Evolutionary conservation across 2,329 filamentous ascomycete genomes (phyloP).

Genomic region (Pestalotiopsis fici): DNA sequence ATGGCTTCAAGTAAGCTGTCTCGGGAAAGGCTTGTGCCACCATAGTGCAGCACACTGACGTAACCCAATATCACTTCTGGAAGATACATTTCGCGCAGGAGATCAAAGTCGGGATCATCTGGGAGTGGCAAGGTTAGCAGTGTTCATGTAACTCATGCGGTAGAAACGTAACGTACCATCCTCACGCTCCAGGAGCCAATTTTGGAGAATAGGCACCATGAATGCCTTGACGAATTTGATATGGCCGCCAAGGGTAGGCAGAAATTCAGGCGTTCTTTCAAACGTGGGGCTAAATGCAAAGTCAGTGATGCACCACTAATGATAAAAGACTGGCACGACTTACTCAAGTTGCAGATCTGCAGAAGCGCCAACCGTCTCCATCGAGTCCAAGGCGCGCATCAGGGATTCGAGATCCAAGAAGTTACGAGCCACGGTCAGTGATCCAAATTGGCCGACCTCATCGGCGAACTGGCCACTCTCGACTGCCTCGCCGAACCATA

Average conservation of each 20-base stretch:
- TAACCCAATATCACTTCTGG: slow-evolving; percentile 86
- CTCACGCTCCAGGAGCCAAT: slow-evolving; percentile 60
- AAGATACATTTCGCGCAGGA: slow-evolving; percentile 76
- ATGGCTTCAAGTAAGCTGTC: slow-evolving; percentile 82
- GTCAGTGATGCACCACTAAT: background rate
- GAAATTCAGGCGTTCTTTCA: slow-evolving; percentile 45
- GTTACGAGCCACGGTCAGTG: slow-evolving; percentile 56
- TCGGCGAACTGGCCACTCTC: slow-evolving; percentile 22
- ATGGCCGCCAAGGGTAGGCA: slow-evolving; percentile 52
- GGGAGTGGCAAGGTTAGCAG: slow-evolving; percentile 4
- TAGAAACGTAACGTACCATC: slow-evolving; percentile 47
- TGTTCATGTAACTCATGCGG: slow-evolving; percentile 9
- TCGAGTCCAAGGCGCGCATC: slow-evolving; percentile 63
- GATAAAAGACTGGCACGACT: slow-evolving; percentile 22
- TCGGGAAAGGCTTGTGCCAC: slow-evolving; percentile 72
- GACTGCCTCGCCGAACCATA: slow-evolving; percentile 29
- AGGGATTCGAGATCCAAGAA: slow-evolving; percentile 71
- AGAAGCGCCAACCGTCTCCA: slow-evolving; percentile 66
- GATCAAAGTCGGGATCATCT: slow-evolving; percentile 62
- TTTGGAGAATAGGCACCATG: slow-evolving; percentile 63
- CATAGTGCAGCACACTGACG: slow-evolving; percentile 77
- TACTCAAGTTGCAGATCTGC: slow-evolving; percentile 55
- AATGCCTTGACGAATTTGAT: slow-evolving; percentile 56
- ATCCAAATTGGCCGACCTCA: slow-evolving; percentile 37
- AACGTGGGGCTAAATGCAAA: slow-evolving; percentile 28